Evolutionary conservation across 768 basidiomycete genomes (phyloP).

Genomic region (Aureoboletus auriporus): DNA sequence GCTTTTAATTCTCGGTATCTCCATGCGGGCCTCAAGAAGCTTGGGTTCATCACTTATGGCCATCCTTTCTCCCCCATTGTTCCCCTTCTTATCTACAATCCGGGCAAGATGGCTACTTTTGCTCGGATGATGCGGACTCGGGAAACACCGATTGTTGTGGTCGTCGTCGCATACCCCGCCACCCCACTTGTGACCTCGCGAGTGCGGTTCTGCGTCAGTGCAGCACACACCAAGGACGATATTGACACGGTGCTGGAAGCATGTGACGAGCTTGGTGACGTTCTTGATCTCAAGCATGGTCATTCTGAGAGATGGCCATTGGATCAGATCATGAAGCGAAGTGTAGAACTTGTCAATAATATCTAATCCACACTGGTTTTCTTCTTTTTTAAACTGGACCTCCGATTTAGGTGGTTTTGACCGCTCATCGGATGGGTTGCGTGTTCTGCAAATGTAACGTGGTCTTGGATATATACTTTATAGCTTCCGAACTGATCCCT

Average conservation of each 20-base stretch:
- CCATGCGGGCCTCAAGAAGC: conserved; percentile 75
- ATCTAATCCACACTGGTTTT: conserved; percentile 12
- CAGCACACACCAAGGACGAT: conserved; percentile 96
- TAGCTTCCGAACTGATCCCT: too few relatives aligned
- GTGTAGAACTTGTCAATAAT: conserved; percentile 66
- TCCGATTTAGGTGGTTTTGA: too few relatives aligned
- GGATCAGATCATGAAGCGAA: conserved; percentile 65
- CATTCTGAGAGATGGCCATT: conserved; percentile 68
- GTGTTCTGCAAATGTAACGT: too few relatives aligned
- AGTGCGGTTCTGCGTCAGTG: conserved; percentile 91
- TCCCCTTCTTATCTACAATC: conserved; percentile 87
- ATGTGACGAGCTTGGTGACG: conserved; percentile 87
- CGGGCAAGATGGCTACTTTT: conserved; percentile 92
- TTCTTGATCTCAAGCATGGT: conserved; percentile 87
- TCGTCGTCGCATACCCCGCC: conserved; percentile 89
- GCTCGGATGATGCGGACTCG: conserved; percentile 80
- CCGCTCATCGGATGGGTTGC: too few relatives aligned
- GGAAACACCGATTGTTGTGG: conserved; percentile 78
- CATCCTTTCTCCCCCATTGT: conserved; percentile 90
- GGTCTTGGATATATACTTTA: too few relatives aligned
- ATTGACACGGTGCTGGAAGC: conserved; percentile 83
- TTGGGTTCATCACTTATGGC: conserved; percentile 97
- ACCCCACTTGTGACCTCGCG: conserved; percentile 86
- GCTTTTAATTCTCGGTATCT: conserved; percentile 97
- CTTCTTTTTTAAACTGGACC: too few relatives aligned